Base-by-base conservation (phyloP, 371 early-diverging fungal genomes). In the Dinochytrium kinnereticum region DNA sequence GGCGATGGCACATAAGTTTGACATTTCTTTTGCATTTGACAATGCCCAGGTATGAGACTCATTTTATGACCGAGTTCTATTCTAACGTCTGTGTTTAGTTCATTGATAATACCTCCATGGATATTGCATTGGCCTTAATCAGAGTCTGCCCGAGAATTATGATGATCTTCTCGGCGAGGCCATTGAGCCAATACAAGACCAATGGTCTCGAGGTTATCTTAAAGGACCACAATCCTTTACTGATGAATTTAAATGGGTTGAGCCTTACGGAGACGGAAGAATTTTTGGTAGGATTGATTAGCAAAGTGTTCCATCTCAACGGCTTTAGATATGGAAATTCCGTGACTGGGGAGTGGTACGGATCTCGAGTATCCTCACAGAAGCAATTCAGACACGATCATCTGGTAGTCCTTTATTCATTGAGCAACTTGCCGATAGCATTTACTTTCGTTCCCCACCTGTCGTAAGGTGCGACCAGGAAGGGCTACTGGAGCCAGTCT, bases 321-420 rank as follows among this genome's bases (percentile, higher is more conserved):
- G 7, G 7, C 13, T 17, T 31, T 19, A 74, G 74, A 61, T 74
- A 1, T 74, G 74, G 74, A 74, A 74, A 37, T 74, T 74, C 49
- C 68, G 69, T 26, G 74, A 74, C 37, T 28, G 68, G 24, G 69
- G 69, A 15, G 74, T 59, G 21, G 49, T 36, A 28, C 39, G 21
- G 21, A 59, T 74, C 1, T 44, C 66, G 49, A 68, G 57, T 34
- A 68, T 59, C 13, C 40, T 74, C 17, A 33, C 68, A 19, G 40
- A 59, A 49, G 74, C 68, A 19, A 74, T 74, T 44, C 69, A 74
- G 24, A 26, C 40, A 13, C 24, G 69, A 44, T 68, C 68, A 28
- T 68, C 74, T 34, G 74, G 74, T 26, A 74, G 69, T 40, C 74
- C 74, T 13, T 57, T 61, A 24, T 74, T 74, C 44, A 26, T 74